These are phyloP conservation scores for Apiospora saccharicola DNA, from an alignment of 2,329 filamentous ascomycete species.

Conservation along the genomic window DNA sequence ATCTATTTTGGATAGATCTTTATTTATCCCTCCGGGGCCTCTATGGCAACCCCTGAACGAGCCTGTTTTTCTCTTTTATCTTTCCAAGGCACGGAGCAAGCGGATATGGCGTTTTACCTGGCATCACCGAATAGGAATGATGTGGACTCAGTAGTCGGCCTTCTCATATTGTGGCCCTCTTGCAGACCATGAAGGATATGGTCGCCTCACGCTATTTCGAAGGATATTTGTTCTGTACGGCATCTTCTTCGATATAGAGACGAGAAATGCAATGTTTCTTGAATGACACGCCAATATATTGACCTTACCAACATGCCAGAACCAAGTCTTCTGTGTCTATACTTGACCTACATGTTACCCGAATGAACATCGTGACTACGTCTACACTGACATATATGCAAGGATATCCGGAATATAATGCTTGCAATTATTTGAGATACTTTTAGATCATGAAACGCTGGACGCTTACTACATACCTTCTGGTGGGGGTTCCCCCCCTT, in stretches of 20 bases:
- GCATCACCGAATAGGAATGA: conserved; percentile 17
- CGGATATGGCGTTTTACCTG: conserved; percentile 25
- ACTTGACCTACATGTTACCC: too few species aligned
- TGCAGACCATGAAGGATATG: conserved; percentile 14
- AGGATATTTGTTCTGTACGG: conserved; percentile 5
- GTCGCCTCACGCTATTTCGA: conserved; percentile 4
- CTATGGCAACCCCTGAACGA: conserved; percentile 28
- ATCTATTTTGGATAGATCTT: conserved; percentile 32
- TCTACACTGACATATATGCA: background rate
- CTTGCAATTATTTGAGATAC: background rate
- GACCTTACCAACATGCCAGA: background rate
- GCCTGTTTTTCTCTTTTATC: conserved; percentile 30
- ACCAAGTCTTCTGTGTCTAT: too few species aligned
- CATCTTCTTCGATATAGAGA: conserved; percentile 21
- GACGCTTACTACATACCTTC: background rate
- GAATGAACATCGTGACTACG: background rate
- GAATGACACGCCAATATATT: background rate
- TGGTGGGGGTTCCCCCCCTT: background rate
- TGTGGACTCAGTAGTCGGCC: background rate
- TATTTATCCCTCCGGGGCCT: conserved; percentile 8
- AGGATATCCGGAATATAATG: background rate
- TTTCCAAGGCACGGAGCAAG: conserved; percentile 24
- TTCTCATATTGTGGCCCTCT: conserved; percentile 5
- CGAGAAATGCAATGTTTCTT: conserved; percentile 21
- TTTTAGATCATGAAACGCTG: background rate